Conservation (phyloP, 139 green algal species). For the Mesostigma viride region DNA sequence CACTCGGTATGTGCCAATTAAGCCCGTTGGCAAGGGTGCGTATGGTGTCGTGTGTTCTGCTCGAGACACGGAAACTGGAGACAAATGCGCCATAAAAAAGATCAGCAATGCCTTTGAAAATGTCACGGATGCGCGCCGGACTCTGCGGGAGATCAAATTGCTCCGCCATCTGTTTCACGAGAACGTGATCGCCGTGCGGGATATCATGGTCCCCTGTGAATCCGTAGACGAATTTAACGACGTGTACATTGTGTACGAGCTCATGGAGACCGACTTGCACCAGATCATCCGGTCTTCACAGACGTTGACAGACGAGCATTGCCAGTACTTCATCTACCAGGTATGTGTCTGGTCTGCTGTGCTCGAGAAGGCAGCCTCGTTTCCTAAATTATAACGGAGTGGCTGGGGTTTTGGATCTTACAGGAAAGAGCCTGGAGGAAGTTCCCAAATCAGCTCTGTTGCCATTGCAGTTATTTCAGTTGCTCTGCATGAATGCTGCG, state of each 20-base stretch:
- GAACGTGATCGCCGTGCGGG: slow-evolving; percentile 68
- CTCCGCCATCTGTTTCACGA: slow-evolving; percentile 74
- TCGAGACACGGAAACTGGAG: slow-evolving; percentile 47
- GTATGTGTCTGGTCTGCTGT: slow-evolving; percentile 30
- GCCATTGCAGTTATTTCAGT: no score
- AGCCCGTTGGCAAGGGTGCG: slow-evolving; percentile 87
- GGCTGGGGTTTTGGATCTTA: no score
- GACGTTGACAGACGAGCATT: slow-evolving; percentile 89
- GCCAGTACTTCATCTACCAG: slow-evolving; percentile 99
- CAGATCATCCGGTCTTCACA: slow-evolving; percentile 95
- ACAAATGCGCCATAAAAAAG: slow-evolving; percentile 46
- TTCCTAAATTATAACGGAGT: no score
- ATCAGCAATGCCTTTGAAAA: slow-evolving; percentile 96
- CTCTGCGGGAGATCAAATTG: slow-evolving; percentile 89
- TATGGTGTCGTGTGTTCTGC: slow-evolving; percentile 96
- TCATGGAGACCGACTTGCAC: slow-evolving; percentile 99
- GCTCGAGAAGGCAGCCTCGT: no score
- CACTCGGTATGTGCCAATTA: slow-evolving; percentile 43
- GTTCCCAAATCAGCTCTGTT: no score
- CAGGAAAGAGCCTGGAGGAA: no score
- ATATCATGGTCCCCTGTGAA: slow-evolving; percentile 52
- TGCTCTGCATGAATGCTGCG: no score
- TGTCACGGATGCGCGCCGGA: slow-evolving; percentile 77
- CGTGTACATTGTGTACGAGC: slow-evolving; percentile 96
- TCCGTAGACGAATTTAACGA: slow-evolving; percentile 68